Evolutionary conservation across 805 yeast species (phyloP).

Genomic region (Metschnikowia bowlesiae): DNA sequence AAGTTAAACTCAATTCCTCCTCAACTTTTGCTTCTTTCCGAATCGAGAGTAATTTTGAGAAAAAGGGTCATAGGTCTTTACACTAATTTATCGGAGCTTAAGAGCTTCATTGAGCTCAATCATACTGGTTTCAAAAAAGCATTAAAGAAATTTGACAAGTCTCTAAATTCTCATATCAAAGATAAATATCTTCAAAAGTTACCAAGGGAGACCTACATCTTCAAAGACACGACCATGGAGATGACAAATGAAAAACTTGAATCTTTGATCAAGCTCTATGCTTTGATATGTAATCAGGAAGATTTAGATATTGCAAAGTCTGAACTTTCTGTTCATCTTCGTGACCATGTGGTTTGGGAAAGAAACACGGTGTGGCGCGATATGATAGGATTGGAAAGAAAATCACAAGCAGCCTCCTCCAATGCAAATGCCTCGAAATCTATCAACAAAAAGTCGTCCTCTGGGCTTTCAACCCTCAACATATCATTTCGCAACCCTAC

Average conservation of each 20-base stretch:
- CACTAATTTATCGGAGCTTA: conserved; percentile 45
- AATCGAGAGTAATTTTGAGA: conserved; percentile 47
- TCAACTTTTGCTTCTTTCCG: conserved; percentile 24
- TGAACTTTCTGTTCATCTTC: conserved; percentile 52
- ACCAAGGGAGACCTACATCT: conserved; percentile 38
- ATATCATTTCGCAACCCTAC: conserved; percentile 16
- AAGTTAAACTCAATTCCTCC: conserved; percentile 13
- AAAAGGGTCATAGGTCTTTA: conserved; percentile 43
- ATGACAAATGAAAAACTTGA: conserved; percentile 31
- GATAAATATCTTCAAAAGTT: conserved; percentile 44
- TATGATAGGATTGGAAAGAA: conserved; percentile 65
- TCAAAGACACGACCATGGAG: conserved; percentile 29
- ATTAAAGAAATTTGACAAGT: conserved; percentile 50
- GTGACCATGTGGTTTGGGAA: conserved; percentile 56
- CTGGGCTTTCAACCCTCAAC: conserved; percentile 14
- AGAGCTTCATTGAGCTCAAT: conserved; percentile 48
- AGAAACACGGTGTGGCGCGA: conserved; percentile 55
- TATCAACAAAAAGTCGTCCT: conserved; percentile 6
- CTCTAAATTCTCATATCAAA: conserved; percentile 41
- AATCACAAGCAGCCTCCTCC: conserved; percentile 64
- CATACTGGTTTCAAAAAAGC: conserved; percentile 52
- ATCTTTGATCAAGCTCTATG: conserved; percentile 29
- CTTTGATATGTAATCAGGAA: conserved; percentile 31
- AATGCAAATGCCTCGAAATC: conserved; percentile 4
- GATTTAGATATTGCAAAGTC: conserved; percentile 43